phyloP scores from a whole-genome alignment of 306 rosid species.

The Lupinus albus region DNA sequence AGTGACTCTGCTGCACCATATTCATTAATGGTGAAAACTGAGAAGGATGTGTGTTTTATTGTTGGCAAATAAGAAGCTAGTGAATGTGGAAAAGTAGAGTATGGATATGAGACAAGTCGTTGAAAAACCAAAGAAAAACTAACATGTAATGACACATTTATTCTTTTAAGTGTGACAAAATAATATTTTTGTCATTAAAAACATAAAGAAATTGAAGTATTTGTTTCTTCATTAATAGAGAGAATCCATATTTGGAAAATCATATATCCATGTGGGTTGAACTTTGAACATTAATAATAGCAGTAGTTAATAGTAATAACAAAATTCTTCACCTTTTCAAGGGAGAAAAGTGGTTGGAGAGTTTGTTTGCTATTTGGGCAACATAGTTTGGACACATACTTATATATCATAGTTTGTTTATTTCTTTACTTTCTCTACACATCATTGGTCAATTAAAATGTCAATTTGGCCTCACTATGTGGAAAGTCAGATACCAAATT shows the following conservation, averaged over 20 bases:
- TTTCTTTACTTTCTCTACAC: too few relatives aligned
- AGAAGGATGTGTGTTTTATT: conserved; percentile 7
- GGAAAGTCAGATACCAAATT: not conserved
- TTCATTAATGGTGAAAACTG: conserved; percentile 4
- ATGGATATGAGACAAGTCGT: too few relatives aligned
- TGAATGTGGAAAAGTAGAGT: not conserved
- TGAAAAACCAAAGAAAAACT: too few relatives aligned
- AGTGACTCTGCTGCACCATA: not conserved
- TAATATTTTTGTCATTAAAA: too few relatives aligned
- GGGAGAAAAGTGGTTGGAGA: not conserved
- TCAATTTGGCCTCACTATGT: too few relatives aligned
- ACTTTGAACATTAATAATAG: not conserved
- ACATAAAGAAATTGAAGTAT: too few relatives aligned
- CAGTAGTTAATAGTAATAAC: too few relatives aligned
- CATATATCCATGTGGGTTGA: not conserved
- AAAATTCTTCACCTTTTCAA: not conserved
- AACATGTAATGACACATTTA: too few relatives aligned
- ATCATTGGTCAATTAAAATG: not conserved
- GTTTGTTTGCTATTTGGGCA: not conserved
- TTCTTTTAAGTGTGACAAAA: too few relatives aligned
- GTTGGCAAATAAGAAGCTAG: not conserved
- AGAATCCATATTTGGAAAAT: too few relatives aligned
- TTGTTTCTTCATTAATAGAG: too few relatives aligned
- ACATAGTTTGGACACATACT: not conserved
- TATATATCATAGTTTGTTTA: not conserved